These are phyloP conservation scores for Paspalum notatum DNA, from an alignment of 176 grass and related monocot species.

Conservation along the genomic window DNA sequence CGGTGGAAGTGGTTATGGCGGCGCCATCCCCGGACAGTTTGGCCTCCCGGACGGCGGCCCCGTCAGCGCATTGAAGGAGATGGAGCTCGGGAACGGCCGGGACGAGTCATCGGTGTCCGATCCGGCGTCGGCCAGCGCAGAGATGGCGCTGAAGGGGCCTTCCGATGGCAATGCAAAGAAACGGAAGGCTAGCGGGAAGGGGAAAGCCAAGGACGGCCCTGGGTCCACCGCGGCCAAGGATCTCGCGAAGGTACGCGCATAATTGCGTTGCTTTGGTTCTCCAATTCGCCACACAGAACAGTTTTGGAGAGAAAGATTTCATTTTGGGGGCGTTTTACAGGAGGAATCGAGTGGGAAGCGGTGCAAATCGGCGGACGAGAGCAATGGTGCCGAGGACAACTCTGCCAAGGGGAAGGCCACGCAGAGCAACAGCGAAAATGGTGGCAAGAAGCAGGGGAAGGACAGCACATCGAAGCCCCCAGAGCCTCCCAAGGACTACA, in stretches of 20 bases:
- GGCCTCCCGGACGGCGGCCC: slow-evolving; percentile 51
- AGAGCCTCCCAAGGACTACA: slow-evolving; percentile 86
- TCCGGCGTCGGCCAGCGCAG: slow-evolving; percentile 63
- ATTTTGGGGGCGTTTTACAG: slow-evolving; percentile 39
- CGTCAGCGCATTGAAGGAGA: slow-evolving; percentile 46
- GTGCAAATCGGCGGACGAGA: slow-evolving; percentile 65
- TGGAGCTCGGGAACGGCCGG: slow-evolving; percentile 50
- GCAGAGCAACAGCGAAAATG: slow-evolving; percentile 73
- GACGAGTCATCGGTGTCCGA: slow-evolving; percentile 91
- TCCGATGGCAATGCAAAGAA: slow-evolving; percentile 75
- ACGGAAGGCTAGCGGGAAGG: slow-evolving; percentile 78
- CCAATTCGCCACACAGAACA: neutral
- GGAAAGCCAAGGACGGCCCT: slow-evolving; percentile 70
- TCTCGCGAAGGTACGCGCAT: slow-evolving; percentile 60
- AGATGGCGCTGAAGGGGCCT: slow-evolving; percentile 48
- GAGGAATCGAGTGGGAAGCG: slow-evolving; percentile 69
- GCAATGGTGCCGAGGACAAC: slow-evolving; percentile 62
- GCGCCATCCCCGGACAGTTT: slow-evolving; percentile 43
- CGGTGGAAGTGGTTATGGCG: slow-evolving; percentile 41
- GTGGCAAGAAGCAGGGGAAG: slow-evolving; percentile 68
- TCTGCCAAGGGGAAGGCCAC: slow-evolving; percentile 67
- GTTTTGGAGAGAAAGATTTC: slow-evolving; percentile 13
- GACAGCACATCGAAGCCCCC: slow-evolving; percentile 46
- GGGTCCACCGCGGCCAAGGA: slow-evolving; percentile 52
- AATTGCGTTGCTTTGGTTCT: slow-evolving; percentile 34